A percentile compares a stretch with the other conserved stretches of the same genome.
These are phyloP conservation scores for Candida bentonensis DNA, from an alignment of 805 yeast species.

Conservation along the genomic window DNA sequence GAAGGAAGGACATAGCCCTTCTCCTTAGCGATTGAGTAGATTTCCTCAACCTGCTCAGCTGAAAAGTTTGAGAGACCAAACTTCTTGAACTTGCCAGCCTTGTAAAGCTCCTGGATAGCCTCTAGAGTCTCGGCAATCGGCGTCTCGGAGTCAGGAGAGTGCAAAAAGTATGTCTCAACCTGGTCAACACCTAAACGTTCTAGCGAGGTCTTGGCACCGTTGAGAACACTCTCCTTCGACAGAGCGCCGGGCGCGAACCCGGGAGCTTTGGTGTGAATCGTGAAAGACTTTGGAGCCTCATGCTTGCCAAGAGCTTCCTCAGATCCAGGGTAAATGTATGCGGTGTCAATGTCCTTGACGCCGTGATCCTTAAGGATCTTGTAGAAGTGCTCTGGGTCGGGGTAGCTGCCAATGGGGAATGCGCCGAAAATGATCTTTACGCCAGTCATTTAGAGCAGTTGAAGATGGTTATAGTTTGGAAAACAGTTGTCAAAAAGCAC, in stretches of 20 bases:
- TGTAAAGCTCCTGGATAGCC: conserved; percentile 14
- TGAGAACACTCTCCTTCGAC: conserved; percentile 7
- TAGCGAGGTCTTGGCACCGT: conserved; percentile 10
- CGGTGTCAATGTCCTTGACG: conserved; percentile 17
- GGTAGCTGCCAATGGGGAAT: neutral
- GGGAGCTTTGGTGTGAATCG: conserved; percentile 13
- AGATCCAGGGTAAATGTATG: conserved; percentile 13
- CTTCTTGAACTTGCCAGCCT: conserved; percentile 14
- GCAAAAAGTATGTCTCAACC: conserved; percentile 16
- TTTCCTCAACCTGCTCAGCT: conserved; percentile 13
- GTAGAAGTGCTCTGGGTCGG: conserved; percentile 2
- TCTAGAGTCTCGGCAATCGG: conserved; percentile 16
- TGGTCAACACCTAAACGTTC: conserved; percentile 8
- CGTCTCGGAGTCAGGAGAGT: conserved; percentile 16
- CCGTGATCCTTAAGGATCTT: conserved; percentile 9
- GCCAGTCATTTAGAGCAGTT: no score
- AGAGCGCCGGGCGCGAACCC: conserved; percentile 10
- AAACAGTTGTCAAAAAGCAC: no score
- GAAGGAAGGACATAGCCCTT: conserved; percentile 16
- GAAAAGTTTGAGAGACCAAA: conserved; percentile 18
- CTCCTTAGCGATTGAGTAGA: conserved; percentile 11
- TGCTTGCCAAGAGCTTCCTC: conserved; percentile 11
- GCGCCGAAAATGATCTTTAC: neutral
- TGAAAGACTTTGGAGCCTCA: conserved; percentile 9
- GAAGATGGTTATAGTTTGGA: no score